Base-by-base conservation (phyloP, 2,329 filamentous ascomycete genomes). In the Colletotrichum sp. region DNA sequence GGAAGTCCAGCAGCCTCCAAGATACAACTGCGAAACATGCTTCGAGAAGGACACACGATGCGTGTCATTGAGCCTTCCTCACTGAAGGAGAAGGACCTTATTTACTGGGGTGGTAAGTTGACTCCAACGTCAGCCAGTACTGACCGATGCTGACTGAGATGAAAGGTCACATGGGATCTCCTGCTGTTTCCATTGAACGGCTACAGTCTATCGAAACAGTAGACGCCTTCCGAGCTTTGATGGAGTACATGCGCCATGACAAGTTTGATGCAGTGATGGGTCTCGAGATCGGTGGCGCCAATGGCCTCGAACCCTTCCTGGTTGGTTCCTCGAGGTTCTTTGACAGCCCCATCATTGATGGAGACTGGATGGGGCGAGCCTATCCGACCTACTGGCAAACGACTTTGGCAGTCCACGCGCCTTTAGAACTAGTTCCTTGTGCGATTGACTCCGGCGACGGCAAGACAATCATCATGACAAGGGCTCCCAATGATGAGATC, bases 221-320 rank as follows among this genome's bases (percentile, higher is more conserved):
- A 39, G 80, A 83, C 7, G 82, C 85, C 13, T 85, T 87, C 71
- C 78, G 82, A 9, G 84, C 82, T 8, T 82, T 87, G 61, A 83
- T 85, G 81, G 79, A 81, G 69, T 81, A 84, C 57, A 75, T 81
- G 32, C 63, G 69, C 39, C 80, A 82, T 44, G 79, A 80, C 64
- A 81, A 63, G 9, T 84, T 84, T 70, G 80, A 81, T 34, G 82
- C 81, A 2, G 80, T 89, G 5, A 86, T 90, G 80, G 87, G 86
- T 2, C 83, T 90, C 7, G 89, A 91, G 13, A 92, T 94, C 70
- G 93, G 93, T n/a, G 92, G 93, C 8, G 89, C 88, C 6, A 94
- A 94, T 77, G 92, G 92, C 1, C 84, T 93, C 11, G 88, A 91
- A 77, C 88, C 89, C 11, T 85, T 93, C 82, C 86, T 92, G 6